phyloP scores from a whole-genome alignment of 108 stramenopile genomes.

The Cyclotella sp. region DNA sequence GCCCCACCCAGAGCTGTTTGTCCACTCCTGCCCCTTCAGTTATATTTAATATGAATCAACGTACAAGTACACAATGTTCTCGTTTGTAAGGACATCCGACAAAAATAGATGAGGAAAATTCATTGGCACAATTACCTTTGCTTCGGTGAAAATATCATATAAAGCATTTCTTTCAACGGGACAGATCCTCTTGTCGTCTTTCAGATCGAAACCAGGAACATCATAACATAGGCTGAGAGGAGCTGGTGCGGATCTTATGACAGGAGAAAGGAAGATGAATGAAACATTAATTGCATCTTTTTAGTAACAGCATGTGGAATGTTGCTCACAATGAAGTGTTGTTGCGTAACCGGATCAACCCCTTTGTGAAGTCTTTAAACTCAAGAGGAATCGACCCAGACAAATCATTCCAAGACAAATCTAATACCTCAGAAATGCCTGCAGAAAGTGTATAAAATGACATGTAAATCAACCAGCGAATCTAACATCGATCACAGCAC shows the following conservation, averaged over 20 bases:
- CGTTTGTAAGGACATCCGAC: no score
- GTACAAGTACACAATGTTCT: no score
- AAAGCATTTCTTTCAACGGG: conserved; percentile 30
- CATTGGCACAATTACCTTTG: no score
- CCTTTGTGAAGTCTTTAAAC: no score
- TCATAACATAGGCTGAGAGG: conserved; percentile 17
- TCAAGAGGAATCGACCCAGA: no score
- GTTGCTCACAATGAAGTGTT: no score
- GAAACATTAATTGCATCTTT: neutral
- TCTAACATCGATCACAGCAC: neutral
- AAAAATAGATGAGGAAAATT: no score
- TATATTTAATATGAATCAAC: no score
- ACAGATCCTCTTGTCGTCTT: neutral
- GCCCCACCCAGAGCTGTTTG: neutral
- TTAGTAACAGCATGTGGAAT: no score
- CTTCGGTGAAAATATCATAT: conserved; percentile 9
- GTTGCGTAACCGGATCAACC: no score
- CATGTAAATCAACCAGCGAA: neutral
- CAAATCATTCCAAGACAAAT: no score
- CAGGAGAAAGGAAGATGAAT: neutral
- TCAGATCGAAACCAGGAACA: conserved; percentile 13
- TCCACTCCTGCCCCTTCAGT: conserved; percentile 26
- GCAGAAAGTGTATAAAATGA: neutral
- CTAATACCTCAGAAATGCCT: no score
- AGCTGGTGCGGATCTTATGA: neutral